Evolutionary conservation across 2,329 filamentous ascomycete genomes (phyloP).

Genomic region (Zarea fungicola): DNA sequence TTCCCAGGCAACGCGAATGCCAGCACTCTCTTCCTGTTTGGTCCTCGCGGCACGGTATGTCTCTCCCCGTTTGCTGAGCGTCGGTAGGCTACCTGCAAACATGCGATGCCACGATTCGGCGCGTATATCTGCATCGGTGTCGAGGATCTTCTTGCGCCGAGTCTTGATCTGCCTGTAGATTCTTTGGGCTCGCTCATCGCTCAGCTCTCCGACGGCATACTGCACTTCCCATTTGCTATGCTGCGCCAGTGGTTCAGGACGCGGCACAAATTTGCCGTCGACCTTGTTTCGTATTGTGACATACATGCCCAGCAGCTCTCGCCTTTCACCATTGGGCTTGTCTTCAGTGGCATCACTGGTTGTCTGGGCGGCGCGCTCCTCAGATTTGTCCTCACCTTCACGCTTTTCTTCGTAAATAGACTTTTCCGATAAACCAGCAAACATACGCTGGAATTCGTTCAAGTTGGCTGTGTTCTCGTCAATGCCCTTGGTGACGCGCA

Average conservation of each 20-base stretch:
- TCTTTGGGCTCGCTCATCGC: slow-evolving; percentile 34
- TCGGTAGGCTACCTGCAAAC: slow-evolving; percentile 37
- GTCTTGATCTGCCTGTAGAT: slow-evolving; percentile 53
- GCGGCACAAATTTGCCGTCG: slow-evolving; percentile 56
- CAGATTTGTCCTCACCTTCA: not conserved
- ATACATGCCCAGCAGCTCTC: slow-evolving; percentile 60
- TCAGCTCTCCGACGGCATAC: slow-evolving; percentile 67
- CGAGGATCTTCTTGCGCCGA: slow-evolving; percentile 47
- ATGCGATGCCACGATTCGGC: slow-evolving; percentile 41
- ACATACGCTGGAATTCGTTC: slow-evolving; percentile 45
- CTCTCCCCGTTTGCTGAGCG: slow-evolving; percentile 49
- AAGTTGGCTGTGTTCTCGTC: slow-evolving; percentile 37
- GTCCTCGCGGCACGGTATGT: slow-evolving; percentile 52
- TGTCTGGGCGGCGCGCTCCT: slow-evolving; percentile 8
- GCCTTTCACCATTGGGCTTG: not conserved
- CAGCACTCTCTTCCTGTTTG: slow-evolving; percentile 41
- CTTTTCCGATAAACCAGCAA: slow-evolving; percentile 42
- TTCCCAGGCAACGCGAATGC: slow-evolving; percentile 43
- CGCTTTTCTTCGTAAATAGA: slow-evolving; percentile 16
- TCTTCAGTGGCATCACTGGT: not conserved
- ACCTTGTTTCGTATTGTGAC: slow-evolving; percentile 69
- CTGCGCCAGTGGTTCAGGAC: slow-evolving; percentile 47
- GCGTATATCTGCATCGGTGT: slow-evolving; percentile 35
- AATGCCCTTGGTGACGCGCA: slow-evolving; percentile 44
- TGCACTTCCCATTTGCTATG: slow-evolving; percentile 64